Conservation (phyloP, 495 filamentous ascomycete genomes). For the Hypoxylon subgilvum region DNA sequence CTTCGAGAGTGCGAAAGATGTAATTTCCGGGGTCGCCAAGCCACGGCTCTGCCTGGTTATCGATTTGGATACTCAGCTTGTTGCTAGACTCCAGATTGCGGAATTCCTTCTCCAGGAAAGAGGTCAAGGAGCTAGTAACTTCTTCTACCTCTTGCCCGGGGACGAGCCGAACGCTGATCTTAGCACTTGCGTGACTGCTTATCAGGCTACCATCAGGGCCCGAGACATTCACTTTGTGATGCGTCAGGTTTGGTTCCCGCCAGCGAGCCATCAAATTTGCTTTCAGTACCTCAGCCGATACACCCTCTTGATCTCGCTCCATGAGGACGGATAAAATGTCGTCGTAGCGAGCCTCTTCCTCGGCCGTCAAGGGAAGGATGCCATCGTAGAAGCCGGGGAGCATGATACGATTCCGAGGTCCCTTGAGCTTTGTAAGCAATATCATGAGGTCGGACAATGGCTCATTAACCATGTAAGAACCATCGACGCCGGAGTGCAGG, state of each 20-base stretch:
- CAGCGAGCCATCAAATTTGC: constrained; percentile 86
- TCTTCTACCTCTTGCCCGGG: constrained; percentile 84
- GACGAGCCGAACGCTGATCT: constrained; percentile 88
- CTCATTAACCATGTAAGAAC: constrained; percentile 84
- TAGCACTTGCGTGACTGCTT: constrained; percentile 80
- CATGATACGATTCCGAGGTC: constrained; percentile 65
- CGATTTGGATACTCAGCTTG: constrained; percentile 78
- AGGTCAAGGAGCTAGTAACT: constrained; percentile 69
- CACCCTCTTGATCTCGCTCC: constrained; percentile 68
- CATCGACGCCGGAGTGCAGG: constrained; percentile 94
- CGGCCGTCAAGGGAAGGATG: constrained; percentile 73
- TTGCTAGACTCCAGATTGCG: constrained; percentile 76
- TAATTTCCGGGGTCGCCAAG: constrained; percentile 89
- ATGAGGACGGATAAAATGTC: constrained; percentile 81
- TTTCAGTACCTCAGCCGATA: constrained; percentile 70
- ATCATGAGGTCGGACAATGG: constrained; percentile 87
- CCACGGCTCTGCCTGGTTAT: constrained; percentile 95
- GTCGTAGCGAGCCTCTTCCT: constrained; percentile 81
- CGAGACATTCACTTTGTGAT: constrained; percentile 90
- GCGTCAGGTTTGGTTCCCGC: constrained; percentile 93
- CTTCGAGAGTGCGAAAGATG: constrained; percentile 86
- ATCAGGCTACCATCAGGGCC: constrained; percentile 87
- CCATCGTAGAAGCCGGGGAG: constrained; percentile 84
- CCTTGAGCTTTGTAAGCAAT: constrained; percentile 78
- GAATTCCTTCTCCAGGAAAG: constrained; percentile 75